Conservation (phyloP, 345 rosid species). For the Dipteronia dyeriana region DNA sequence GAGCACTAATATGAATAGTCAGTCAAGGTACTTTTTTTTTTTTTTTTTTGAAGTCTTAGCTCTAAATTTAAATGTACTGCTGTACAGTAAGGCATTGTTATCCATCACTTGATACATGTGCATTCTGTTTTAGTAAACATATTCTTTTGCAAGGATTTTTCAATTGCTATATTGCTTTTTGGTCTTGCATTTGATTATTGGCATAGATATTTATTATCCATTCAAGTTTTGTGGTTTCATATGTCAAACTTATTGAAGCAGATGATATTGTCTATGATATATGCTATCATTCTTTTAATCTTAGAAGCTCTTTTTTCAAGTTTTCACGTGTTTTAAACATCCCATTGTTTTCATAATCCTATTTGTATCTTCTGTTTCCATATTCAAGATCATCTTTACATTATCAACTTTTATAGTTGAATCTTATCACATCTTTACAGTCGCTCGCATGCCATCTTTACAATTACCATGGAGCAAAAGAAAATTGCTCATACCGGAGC, state of each 20-base stretch:
- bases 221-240: background rate
- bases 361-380: background rate
- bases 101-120: background rate
- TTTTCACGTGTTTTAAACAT: background rate
- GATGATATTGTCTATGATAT: background rate
- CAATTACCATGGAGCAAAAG: conserved; percentile 94
- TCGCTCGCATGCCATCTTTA: conserved; percentile 98
- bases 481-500: conserved; percentile 41
- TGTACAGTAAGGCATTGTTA: background rate
- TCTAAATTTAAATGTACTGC: background rate
- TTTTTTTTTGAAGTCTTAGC: background rate
- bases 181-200: background rate
- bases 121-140: background rate
- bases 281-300: background rate
- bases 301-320: background rate
- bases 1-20: conserved; percentile 97
- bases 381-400: background rate
- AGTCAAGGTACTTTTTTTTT: conserved; percentile 80
- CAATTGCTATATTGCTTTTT: background rate
- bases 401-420: background rate
- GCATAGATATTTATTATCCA: background rate
- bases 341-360: background rate
- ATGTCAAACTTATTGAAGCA: background rate
- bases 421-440: conserved; percentile 38
- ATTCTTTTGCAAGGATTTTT: background rate